phyloP scores from a whole-genome alignment of 139 green algal species.

The Volvox reticuliferus region DNA sequence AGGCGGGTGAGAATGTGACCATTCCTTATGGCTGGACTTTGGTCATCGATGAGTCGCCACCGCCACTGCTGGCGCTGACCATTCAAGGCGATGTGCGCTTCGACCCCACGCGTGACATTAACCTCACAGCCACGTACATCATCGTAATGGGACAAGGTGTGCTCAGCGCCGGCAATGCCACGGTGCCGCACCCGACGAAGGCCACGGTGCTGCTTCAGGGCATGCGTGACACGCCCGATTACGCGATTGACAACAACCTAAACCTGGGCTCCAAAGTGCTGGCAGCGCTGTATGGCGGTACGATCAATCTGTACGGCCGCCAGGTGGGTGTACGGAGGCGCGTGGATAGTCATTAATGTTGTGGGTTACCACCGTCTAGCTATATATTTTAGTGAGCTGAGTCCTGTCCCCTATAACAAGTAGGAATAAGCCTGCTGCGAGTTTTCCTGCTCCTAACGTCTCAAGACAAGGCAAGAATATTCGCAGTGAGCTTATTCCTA shows the following conservation, averaged over 20 bases:
- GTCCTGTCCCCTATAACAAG: no score
- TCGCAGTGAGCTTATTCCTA: no score
- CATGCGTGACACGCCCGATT: slow-evolving; percentile 17
- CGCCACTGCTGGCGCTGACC: slow-evolving; percentile 1
- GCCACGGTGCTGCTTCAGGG: slow-evolving; percentile 1
- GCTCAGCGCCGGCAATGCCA: slow-evolving; percentile 27
- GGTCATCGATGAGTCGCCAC: slow-evolving; percentile 46
- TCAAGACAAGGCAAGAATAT: no score
- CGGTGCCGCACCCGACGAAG: neutral
- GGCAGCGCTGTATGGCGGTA: slow-evolving; percentile 31
- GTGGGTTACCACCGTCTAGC: no score
- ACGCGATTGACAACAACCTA: slow-evolving; percentile 40
- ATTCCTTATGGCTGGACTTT: slow-evolving; percentile 57
- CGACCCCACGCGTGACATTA: slow-evolving; percentile 37
- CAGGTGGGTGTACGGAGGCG: slow-evolving; percentile 24
- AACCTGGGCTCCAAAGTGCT: slow-evolving; percentile 52
- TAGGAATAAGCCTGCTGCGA: no score
- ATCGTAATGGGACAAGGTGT: slow-evolving; percentile 11
- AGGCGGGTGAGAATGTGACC: slow-evolving; percentile 25
- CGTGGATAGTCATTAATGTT: no score
- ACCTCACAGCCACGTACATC: slow-evolving; percentile 40
- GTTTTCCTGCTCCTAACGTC: no score
- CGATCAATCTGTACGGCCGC: slow-evolving; percentile 57
- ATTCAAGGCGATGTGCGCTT: slow-evolving; percentile 55
- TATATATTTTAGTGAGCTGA: no score